A percentile compares a stretch with the other conserved stretches of the same genome.
These are phyloP conservation scores for Phragmites australis DNA, from an alignment of 176 grass and related monocot species.

Conservation along the genomic window DNA sequence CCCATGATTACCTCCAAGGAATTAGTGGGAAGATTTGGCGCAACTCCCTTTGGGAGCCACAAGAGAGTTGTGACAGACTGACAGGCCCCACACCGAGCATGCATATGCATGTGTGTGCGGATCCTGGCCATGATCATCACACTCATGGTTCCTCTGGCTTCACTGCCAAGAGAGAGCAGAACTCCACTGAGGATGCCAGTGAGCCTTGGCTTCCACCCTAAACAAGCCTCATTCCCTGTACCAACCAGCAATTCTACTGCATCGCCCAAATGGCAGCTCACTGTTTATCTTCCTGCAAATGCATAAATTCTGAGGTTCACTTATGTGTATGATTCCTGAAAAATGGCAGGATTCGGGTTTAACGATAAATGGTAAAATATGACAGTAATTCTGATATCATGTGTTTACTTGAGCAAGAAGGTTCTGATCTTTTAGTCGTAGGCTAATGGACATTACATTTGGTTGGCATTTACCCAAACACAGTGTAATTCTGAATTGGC, in stretches of 20 bases:
- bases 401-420: too few species aligned
- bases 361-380: not conserved
- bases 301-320: not conserved
- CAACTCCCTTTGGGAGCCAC: conserved; percentile 1
- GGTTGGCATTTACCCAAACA: too few species aligned
- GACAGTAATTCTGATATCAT: too few species aligned
- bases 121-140: conserved; percentile 24
- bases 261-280: not conserved
- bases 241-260: conserved; percentile 65
- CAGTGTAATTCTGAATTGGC: too few species aligned
- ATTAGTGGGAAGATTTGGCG: conserved; percentile 11
- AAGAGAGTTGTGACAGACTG: not conserved
- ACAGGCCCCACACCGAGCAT: too few species aligned
- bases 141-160: conserved; percentile 23
- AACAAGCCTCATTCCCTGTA: conserved; percentile 59
- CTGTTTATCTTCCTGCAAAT: not conserved
- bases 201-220: conserved; percentile 83
- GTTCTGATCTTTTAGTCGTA: too few species aligned
- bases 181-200: not conserved
- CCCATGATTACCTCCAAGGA: not conserved
- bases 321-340: not conserved
- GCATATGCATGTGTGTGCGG: not conserved
- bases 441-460: too few species aligned
- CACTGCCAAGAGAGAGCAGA: not conserved
- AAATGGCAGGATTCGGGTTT: not conserved